phyloP scores from a whole-genome alignment of 139 green algal genomes.

The Micractinium sp. region DNA sequence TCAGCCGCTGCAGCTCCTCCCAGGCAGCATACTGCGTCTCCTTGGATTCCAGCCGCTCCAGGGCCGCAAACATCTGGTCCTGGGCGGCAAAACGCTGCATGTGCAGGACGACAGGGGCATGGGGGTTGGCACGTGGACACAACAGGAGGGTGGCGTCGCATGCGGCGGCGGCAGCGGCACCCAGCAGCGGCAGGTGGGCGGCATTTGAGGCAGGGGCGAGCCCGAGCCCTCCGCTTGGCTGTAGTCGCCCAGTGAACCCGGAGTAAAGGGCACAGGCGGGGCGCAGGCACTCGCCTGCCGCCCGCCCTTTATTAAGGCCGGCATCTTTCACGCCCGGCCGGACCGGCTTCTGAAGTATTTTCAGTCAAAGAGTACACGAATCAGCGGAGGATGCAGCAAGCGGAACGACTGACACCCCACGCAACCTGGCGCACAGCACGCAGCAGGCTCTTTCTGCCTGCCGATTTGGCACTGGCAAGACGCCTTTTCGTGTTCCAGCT shows the following conservation, averaged over 20 bases:
- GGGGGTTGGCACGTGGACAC: neutral
- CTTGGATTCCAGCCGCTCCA: conserved; percentile 26
- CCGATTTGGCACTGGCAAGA: no score
- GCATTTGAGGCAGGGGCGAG: neutral
- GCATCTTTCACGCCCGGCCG: no score
- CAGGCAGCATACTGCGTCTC: conserved; percentile 1
- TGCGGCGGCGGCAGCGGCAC: no score
- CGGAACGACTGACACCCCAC: no score
- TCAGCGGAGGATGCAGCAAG: no score
- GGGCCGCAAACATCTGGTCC: conserved; percentile 1
- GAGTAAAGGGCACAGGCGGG: neutral
- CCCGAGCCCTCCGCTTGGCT: neutral
- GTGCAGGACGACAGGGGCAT: neutral
- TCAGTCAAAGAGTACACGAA: no score
- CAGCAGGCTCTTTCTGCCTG: no score
- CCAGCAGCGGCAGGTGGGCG: neutral
- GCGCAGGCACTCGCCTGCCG: no score
- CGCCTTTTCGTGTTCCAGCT: neutral
- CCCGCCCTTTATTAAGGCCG: no score
- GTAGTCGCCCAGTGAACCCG: no score
- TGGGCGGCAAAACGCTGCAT: conserved; percentile 9
- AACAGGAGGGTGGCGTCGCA: neutral
- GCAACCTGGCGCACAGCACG: no score
- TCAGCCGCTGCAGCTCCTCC: neutral
- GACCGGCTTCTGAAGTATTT: no score